A percentile compares a stretch with the other conserved stretches of the same genome.
phyloP scores from a whole-genome alignment of 306 rosid species.

The Casuarina equisetifolia region DNA sequence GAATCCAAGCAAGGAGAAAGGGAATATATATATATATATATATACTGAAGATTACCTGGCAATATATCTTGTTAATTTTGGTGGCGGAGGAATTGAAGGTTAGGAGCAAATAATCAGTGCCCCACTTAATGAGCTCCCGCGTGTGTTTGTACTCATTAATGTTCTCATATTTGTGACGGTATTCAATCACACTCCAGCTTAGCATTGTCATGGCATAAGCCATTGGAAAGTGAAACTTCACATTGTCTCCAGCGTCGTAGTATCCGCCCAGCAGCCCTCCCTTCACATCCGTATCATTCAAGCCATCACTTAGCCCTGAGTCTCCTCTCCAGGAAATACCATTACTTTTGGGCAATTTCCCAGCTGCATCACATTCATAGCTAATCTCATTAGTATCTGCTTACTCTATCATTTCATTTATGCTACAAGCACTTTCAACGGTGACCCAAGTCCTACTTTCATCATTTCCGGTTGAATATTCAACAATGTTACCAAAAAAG shows the following conservation, averaged over 20 bases:
- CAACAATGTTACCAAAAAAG: not conserved
- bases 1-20: not conserved
- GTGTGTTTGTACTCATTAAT: constrained; percentile 33
- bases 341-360: constrained; percentile 37
- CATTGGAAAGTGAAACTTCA: constrained; percentile 46
- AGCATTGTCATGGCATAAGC: constrained; percentile 48
- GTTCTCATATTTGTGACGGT: constrained; percentile 34
- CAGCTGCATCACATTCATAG: constrained; percentile 35
- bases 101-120: constrained; percentile 59
- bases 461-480: not conserved
- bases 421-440: not conserved
- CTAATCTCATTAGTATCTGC: not conserved
- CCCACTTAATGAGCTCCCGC: constrained; percentile 45
- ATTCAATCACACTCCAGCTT: constrained; percentile 50
- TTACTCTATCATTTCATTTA: not conserved
- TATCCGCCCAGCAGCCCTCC: constrained; percentile 45
- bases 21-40: not conserved
- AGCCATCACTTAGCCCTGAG: constrained; percentile 43
- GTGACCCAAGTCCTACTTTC: not conserved
- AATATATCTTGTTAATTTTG: constrained; percentile 44
- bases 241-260: constrained; percentile 45
- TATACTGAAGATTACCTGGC: constrained; percentile 39
- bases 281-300: constrained; percentile 20
- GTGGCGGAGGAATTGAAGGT: constrained; percentile 66
- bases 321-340: constrained; percentile 40